Conservation (phyloP, 2,329 filamentous ascomycete genomes). For the Orbilia ellipsospora region DNA sequence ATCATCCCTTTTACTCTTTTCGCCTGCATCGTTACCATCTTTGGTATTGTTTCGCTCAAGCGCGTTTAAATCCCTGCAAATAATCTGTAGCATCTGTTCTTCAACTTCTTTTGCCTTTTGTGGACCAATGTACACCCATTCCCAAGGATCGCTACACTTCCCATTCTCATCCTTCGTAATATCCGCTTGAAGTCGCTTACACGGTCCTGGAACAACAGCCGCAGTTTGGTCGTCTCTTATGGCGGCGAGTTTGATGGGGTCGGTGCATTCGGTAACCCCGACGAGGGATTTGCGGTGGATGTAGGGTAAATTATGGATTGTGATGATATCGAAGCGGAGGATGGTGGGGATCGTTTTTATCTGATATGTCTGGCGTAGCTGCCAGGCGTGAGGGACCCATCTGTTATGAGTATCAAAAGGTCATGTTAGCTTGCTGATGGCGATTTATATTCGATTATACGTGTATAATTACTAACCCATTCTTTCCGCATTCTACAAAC, state of each 20-base stretch:
- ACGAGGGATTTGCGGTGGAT: conserved; percentile 50
- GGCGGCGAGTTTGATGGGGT: not conserved
- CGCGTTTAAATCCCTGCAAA: no score
- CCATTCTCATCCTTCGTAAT: not conserved
- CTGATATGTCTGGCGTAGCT: conserved; percentile 61
- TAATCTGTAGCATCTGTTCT: no score
- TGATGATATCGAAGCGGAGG: conserved; percentile 61
- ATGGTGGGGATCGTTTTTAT: conserved; percentile 61
- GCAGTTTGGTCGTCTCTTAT: conserved; percentile 1
- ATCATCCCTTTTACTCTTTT: no score
- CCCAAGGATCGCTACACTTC: not conserved
- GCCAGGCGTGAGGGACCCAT: conserved; percentile 60
- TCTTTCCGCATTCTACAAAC: not conserved
- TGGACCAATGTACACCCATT: not conserved
- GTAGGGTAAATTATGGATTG: conserved; percentile 59
- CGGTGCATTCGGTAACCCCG: not conserved
- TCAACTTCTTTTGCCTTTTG: not conserved
- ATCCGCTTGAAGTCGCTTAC: not conserved
- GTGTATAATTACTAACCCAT: not conserved
- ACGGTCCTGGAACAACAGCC: conserved; percentile 18
- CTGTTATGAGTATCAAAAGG: conserved; percentile 54
- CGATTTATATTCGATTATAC: no score
- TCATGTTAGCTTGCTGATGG: not conserved
- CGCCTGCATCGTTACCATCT: no score
- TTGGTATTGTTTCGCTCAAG: no score